Conservation (phyloP, 169 alveolate genomes). For the Cyclospora cayetanensis region DNA sequence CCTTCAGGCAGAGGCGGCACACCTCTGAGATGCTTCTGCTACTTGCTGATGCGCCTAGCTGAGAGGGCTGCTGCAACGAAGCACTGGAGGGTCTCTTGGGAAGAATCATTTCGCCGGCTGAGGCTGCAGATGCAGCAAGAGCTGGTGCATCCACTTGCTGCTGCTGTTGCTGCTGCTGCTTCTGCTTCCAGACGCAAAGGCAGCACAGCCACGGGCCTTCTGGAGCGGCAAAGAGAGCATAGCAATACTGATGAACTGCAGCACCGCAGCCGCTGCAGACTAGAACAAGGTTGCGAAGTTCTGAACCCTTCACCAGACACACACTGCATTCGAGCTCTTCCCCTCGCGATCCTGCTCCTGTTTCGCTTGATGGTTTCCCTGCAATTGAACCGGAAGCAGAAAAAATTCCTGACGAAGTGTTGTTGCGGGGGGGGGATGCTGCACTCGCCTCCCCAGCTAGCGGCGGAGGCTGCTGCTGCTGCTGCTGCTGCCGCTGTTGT, state of each 20-base stretch:
- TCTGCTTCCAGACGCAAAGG: conserved; percentile 71
- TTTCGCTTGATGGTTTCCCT: conserved; percentile 8
- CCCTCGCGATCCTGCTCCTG: conserved; percentile 11
- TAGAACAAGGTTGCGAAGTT: conserved; percentile 79
- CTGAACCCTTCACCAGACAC: conserved; percentile 80
- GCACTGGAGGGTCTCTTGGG: neutral
- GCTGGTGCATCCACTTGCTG: conserved; percentile 10
- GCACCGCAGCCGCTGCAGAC: conserved; percentile 79
- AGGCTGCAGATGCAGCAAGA: neutral
- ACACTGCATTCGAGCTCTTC: conserved; percentile 74
- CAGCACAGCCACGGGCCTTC: conserved; percentile 82
- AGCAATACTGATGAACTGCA: conserved; percentile 82
- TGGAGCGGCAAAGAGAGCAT: conserved; percentile 77
- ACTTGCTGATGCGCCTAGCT: neutral
- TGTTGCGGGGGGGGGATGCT: neutral
- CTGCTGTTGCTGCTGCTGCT: conserved; percentile 57
- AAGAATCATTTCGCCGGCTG: neutral
- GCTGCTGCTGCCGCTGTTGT: neutral
- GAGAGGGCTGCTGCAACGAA: conserved; percentile 17
- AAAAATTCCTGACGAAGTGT: neutral
- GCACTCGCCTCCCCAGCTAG: neutral
- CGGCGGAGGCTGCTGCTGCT: neutral
- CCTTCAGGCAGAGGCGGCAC: conserved; percentile 16
- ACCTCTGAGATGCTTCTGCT: conserved; percentile 7
- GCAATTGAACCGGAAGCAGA: neutral